Percentiles rank a stretch among this genome's conserved stretches.
These are phyloP conservation scores for Zygoascus flipseniorum DNA, from an alignment of 805 yeast genomes.

Conservation along the genomic window DNA sequence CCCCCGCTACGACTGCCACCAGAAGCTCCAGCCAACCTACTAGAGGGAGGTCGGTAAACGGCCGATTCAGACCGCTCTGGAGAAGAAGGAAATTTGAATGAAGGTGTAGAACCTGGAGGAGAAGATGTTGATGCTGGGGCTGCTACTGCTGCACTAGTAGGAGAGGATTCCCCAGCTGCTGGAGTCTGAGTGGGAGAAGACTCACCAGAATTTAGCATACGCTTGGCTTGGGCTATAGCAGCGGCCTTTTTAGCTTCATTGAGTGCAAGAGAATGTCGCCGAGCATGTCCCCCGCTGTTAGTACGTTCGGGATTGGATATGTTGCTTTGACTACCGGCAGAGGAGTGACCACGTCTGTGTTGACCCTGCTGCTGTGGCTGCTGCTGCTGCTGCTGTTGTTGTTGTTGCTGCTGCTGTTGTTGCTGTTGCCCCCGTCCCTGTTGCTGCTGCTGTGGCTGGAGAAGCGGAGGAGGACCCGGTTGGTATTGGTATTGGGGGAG, in stretches of 20 bases:
- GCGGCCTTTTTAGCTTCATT: conserved; percentile 95
- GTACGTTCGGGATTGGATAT: conserved; percentile 6
- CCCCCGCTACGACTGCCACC: conserved; percentile 6
- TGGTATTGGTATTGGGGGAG: conserved; percentile 6
- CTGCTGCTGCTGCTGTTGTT: not conserved
- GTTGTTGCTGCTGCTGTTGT: not conserved
- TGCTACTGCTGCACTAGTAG: conserved; percentile 3
- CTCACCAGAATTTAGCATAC: conserved; percentile 11
- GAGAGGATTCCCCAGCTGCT: conserved; percentile 3
- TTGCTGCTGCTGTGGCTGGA: conserved; percentile 16
- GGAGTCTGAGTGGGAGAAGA: conserved; percentile 4
- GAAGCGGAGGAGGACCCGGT: conserved; percentile 5
- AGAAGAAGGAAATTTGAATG: conserved; percentile 22
- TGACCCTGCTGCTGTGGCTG: not conserved
- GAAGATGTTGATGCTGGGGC: conserved; percentile 6
- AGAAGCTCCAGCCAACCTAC: not conserved
- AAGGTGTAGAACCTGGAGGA: conserved; percentile 7
- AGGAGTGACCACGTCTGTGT: conserved; percentile 25
- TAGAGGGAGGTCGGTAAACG: conserved; percentile 4
- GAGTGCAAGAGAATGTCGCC: conserved; percentile 88
- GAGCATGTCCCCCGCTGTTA: conserved; percentile 52
- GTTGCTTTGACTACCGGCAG: conserved; percentile 1
- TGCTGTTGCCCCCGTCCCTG: not conserved
- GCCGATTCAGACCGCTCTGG: conserved; percentile 5
- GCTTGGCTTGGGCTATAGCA: conserved; percentile 76